A percentile compares a stretch with the other conserved stretches of the same genome.
Conservation (phyloP, 495 filamentous ascomycete genomes). For the Penicillium arizonense region DNA sequence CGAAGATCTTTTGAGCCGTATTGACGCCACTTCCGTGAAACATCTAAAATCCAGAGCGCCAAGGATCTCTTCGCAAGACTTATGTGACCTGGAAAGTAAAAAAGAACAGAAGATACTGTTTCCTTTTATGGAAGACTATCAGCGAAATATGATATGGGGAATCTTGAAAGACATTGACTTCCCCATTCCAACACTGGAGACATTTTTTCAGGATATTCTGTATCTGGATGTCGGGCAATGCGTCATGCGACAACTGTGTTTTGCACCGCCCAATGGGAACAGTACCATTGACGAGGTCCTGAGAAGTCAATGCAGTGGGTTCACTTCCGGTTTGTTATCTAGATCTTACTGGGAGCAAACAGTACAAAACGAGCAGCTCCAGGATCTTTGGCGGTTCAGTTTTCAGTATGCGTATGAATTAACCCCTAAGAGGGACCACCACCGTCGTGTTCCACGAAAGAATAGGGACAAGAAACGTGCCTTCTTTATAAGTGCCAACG, state of each 20-base stretch:
- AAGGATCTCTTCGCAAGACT: conserved; percentile 1
- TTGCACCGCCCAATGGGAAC: neutral
- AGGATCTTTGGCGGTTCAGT: conserved; percentile 12
- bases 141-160: neutral
- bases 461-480: neutral
- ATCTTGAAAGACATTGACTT: conserved; percentile 3
- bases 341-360: neutral
- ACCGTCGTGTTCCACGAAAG: conserved; percentile 5
- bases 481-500: neutral
- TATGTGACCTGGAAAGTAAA: neutral
- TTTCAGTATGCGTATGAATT: conserved; percentile 11
- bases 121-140: neutral
- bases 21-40: too few species aligned
- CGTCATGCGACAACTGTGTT: conserved; percentile 4
- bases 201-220: conserved; percentile 10
- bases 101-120: neutral
- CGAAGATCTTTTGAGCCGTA: neutral
- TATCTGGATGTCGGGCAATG: conserved; percentile 4
- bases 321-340: neutral
- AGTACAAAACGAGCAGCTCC: neutral
- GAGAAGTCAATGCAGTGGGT: neutral
- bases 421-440: conserved; percentile 3
- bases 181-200: conserved; percentile 6
- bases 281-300: conserved; percentile 5
- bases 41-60: conserved; percentile 1